Percentiles rank a stretch among this genome's conserved stretches.
These are phyloP conservation scores for Dalbergia cochinchinensis DNA, from an alignment of 306 rosid species.

Conservation along the genomic window DNA sequence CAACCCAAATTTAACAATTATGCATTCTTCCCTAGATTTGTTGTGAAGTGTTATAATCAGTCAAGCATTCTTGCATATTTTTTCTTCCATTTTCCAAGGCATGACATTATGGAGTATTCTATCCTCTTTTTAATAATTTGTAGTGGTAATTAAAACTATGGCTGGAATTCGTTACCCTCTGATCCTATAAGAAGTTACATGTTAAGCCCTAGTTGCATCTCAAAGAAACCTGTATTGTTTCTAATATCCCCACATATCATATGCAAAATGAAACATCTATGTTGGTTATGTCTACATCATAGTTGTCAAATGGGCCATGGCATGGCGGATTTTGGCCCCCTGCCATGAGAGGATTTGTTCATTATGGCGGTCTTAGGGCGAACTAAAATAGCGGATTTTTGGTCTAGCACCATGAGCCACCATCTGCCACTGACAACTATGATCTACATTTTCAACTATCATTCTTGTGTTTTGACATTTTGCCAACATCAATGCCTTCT, in stretches of 20 bases:
- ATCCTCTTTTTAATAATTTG: constrained; percentile 24
- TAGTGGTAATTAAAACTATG: constrained; percentile 1
- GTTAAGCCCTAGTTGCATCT: constrained; percentile 29
- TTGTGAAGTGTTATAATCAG: constrained; percentile 27
- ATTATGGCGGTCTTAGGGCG: too few relatives aligned
- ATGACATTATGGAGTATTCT: constrained; percentile 25
- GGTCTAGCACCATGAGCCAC: too few relatives aligned
- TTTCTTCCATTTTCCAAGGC: constrained; percentile 6
- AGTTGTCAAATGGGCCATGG: too few relatives aligned
- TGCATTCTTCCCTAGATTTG: constrained; percentile 31
- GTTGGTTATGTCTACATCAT: constrained; percentile 14
- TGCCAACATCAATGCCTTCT: constrained; percentile 24
- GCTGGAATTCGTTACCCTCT: constrained; percentile 19
- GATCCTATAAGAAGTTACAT: constrained; percentile 23
- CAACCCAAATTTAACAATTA: constrained; percentile 5
- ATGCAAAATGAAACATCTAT: constrained; percentile 30
- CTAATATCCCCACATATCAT: constrained; percentile 8
- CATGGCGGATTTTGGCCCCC: too few relatives aligned
- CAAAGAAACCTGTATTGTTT: constrained; percentile 28
- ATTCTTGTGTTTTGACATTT: constrained; percentile 32
- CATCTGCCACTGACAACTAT: too few relatives aligned
- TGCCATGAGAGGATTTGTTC: too few relatives aligned
- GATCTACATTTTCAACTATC: background rate
- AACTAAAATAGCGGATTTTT: too few relatives aligned
- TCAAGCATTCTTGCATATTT: constrained; percentile 31